Evolutionary conservation across 805 yeast genomes (phyloP).

Genomic region (Sugiyamaella smithiae): DNA sequence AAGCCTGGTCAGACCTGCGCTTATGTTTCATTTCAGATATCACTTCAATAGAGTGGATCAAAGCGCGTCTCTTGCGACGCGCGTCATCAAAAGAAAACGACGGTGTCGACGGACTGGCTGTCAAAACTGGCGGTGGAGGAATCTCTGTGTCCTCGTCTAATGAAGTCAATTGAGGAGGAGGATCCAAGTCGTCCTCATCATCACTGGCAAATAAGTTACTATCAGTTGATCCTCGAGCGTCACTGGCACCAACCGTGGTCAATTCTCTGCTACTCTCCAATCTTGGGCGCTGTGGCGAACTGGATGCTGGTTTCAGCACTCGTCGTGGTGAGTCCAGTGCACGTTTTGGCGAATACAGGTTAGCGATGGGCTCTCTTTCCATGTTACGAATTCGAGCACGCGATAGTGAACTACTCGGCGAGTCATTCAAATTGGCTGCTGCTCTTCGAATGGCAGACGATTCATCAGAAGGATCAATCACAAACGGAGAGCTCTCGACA

Average conservation of each 20-base stretch:
- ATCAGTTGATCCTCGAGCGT: too few species aligned
- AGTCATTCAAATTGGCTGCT: too few species aligned
- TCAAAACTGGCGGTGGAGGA: background rate
- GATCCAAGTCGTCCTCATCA: conserved; percentile 11
- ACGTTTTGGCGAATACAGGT: background rate
- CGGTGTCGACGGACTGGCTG: conserved; percentile 3
- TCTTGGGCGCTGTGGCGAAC: background rate
- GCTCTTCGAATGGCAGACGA: too few species aligned
- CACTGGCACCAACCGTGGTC: too few species aligned
- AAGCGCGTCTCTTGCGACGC: conserved; percentile 2
- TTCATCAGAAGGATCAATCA: too few species aligned
- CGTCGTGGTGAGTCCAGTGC: background rate
- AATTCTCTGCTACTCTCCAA: background rate
- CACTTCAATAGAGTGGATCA: conserved; percentile 11
- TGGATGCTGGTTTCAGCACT: background rate
- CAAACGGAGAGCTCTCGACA: too few species aligned
- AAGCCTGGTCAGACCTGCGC: background rate
- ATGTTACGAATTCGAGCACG: too few species aligned
- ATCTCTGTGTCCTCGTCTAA: background rate
- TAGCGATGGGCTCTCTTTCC: too few species aligned
- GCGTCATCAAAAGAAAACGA: conserved; percentile 12
- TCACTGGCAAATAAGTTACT: background rate
- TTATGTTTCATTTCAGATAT: conserved; percentile 2
- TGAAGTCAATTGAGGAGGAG: conserved; percentile 10
- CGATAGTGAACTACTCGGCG: too few species aligned